Percentiles rank a stretch among this genome's conserved stretches.
Conservation (phyloP, 345 rosid genomes). For the Barbarea vulgaris region DNA sequence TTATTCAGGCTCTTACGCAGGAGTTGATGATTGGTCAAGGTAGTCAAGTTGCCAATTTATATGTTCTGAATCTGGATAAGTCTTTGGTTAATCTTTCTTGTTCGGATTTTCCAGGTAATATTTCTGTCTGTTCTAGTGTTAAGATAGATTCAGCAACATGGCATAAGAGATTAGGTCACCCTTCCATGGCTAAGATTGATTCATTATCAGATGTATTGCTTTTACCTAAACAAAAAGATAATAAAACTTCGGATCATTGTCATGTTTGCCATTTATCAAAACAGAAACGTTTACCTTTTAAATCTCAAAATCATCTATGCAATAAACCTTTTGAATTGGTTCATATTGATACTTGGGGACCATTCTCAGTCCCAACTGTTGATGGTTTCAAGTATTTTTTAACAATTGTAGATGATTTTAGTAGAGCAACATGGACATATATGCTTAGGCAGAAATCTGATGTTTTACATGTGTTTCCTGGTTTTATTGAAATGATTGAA, state of each 20-base stretch:
- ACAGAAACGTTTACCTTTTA: no score
- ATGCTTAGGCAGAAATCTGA: no score
- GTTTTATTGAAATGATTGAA: no score
- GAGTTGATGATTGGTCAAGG: neutral
- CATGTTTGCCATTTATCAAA: neutral
- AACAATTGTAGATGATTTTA: no score
- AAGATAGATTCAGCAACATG: neutral
- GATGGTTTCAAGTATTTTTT: no score
- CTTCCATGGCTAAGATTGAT: neutral
- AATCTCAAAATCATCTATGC: no score
- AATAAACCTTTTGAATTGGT: no score
- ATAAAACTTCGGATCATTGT: neutral
- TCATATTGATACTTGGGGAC: no score
- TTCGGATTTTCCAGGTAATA: neutral
- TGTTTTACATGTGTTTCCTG: no score
- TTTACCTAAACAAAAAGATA: neutral
- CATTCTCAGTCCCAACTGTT: no score
- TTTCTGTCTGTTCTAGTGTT: fast-evolving
- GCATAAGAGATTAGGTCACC: neutral
- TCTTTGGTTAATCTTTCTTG: neutral
- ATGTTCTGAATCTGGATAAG: neutral
- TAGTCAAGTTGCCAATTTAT: neutral
- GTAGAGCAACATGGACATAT: no score
- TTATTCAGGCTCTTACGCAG: neutral
- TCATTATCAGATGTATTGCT: neutral